Conservation (phyloP, 306 rosid species). For the Delonix regia region DNA sequence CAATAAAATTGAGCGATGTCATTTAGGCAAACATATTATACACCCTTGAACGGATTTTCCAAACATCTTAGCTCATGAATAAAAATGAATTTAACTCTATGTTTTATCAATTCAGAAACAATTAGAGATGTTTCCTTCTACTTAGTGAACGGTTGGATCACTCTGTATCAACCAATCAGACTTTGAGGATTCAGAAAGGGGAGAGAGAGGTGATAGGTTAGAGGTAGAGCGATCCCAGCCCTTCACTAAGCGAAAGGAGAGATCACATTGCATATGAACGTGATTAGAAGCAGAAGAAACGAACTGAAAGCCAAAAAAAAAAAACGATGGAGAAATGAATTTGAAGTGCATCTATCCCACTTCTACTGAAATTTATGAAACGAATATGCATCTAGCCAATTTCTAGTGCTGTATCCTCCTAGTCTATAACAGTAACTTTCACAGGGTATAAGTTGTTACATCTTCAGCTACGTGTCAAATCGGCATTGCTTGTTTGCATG, state of each 20-base stretch:
- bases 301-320: neutral
- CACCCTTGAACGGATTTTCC: too few relatives aligned
- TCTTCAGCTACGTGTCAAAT: conserved; percentile 40
- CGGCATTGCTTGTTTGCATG: conserved; percentile 32
- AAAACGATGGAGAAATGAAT: neutral
- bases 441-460: neutral
- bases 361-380: conserved; percentile 19
- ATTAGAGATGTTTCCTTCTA: conserved; percentile 15
- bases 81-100: too few relatives aligned
- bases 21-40: too few relatives aligned
- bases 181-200: neutral
- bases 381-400: neutral
- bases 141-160: conserved; percentile 49
- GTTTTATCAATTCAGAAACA: neutral
- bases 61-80: too few relatives aligned
- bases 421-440: neutral
- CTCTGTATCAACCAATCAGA: conserved; percentile 19
- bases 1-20: too few relatives aligned
- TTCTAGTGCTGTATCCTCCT: neutral
- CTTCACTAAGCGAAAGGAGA: conserved; percentile 32
- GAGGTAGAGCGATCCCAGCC: conserved; percentile 29
- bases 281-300: neutral
- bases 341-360: neutral
- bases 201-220: too few relatives aligned
- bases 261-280: neutral